These are phyloP conservation scores for Monosporascus sp. DNA, from an alignment of 2,329 filamentous ascomycete species.

Conservation along the genomic window DNA sequence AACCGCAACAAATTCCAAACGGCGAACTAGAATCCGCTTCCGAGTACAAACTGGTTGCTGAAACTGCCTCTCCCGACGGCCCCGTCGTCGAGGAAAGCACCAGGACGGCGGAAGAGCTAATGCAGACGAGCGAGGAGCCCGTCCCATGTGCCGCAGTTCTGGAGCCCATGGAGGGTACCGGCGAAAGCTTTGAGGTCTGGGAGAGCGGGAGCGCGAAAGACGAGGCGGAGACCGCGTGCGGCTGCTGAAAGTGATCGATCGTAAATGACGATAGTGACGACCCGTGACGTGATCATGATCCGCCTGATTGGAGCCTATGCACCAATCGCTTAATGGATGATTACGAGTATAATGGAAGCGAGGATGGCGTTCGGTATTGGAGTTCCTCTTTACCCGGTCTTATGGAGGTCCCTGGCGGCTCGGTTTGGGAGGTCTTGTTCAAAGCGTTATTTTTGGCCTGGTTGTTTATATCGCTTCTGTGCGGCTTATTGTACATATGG, in stretches of 20 bases:
- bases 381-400: not conserved
- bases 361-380: not conserved
- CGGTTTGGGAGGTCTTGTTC: too few relatives aligned
- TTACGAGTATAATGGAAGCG: not conserved
- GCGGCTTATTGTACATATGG: too few relatives aligned
- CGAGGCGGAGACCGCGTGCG: slow-evolving; percentile 34
- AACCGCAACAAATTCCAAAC: slow-evolving; percentile 6
- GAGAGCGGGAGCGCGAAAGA: slow-evolving; percentile 63
- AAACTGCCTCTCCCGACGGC: slow-evolving; percentile 29
- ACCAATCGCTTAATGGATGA: not conserved
- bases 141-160: slow-evolving; percentile 42
- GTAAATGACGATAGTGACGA: slow-evolving; percentile 2
- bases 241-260: slow-evolving; percentile 3
- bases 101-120: slow-evolving; percentile 31
- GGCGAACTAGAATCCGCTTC: slow-evolving; percentile 19
- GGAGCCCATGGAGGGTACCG: slow-evolving; percentile 52
- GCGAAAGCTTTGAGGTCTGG: slow-evolving; percentile 62
- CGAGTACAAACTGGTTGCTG: slow-evolving; percentile 16
- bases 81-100: slow-evolving; percentile 11
- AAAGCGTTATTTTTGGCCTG: too few relatives aligned
- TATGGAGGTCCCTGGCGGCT: too few relatives aligned
- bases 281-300: not conserved
- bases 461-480: too few relatives aligned
- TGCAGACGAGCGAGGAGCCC: slow-evolving; percentile 29
- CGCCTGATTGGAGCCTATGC: not conserved